phyloP scores from a whole-genome alignment of 148 eudicot genomes.

The Rhododendron henanense region DNA sequence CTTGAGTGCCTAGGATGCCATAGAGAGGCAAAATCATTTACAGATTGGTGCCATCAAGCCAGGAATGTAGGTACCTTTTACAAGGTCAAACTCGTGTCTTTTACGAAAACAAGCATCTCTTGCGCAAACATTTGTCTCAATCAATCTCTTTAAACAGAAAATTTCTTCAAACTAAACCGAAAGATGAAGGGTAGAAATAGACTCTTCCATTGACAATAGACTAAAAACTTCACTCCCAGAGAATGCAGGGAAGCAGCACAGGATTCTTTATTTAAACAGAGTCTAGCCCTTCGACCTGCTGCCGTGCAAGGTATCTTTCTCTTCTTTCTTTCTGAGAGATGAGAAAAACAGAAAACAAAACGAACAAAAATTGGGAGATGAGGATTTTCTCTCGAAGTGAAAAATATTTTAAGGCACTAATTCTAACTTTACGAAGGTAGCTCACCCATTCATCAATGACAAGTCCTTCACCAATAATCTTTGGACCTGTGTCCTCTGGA shows the following conservation, averaged over 20 bases:
- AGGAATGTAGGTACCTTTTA: neutral
- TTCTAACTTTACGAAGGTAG: neutral
- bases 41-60: constrained; percentile 8
- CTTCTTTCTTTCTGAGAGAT: constrained; percentile 78
- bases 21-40: constrained; percentile 9
- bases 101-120: constrained; percentile 3
- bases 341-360: neutral
- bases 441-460: constrained; percentile 99
- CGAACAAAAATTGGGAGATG: neutral
- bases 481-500: constrained; percentile 80
- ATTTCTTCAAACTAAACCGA: constrained; percentile 9
- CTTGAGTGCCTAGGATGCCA: neutral
- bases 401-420: neutral
- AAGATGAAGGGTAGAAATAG: neutral
- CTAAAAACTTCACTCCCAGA: neutral
- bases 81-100: constrained; percentile 8
- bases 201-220: neutral
- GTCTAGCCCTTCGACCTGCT: constrained; percentile 79
- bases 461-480: constrained; percentile 91
- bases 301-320: constrained; percentile 87
- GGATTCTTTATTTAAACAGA: constrained; percentile 36
- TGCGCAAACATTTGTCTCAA: neutral
- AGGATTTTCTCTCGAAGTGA: neutral
- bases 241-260: constrained; percentile 5
- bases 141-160: constrained; percentile 11